phyloP scores from a whole-genome alignment of 306 rosid species.

The Vigna angularis region DNA sequence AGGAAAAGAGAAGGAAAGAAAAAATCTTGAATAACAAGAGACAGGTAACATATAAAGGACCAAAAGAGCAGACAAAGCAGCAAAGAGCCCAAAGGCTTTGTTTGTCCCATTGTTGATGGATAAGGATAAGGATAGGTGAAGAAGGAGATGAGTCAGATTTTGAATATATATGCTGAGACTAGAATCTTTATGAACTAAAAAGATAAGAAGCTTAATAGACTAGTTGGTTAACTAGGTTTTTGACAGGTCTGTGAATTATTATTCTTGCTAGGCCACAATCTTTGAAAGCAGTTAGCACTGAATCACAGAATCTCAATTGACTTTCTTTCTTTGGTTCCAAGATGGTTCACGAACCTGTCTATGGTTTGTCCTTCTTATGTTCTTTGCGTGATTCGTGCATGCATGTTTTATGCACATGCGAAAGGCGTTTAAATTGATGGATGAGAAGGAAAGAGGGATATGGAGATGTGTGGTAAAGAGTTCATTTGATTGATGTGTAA shows the following conservation, averaged over 20 bases:
- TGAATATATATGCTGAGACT: conserved; percentile 31
- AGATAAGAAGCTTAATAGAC: conserved; percentile 61
- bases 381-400: conserved; percentile 16
- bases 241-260: conserved; percentile 41
- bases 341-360: conserved; percentile 20
- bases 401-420: not conserved
- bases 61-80: conserved; percentile 21
- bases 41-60: not conserved
- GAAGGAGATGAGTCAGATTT: conserved; percentile 30
- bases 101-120: conserved; percentile 44
- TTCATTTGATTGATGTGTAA: not conserved
- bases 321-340: conserved; percentile 7
- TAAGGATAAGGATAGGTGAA: conserved; percentile 50
- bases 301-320: conserved; percentile 27
- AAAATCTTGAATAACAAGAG: conserved; percentile 37
- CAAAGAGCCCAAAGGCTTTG: conserved; percentile 27
- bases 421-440: not conserved
- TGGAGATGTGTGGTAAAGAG: not conserved
- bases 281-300: conserved; percentile 29
- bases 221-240: conserved; percentile 46
- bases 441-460: conserved; percentile 19
- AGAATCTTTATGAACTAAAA: conserved; percentile 3
- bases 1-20: not conserved
- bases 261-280: conserved; percentile 45
- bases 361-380: not conserved